A percentile compares a stretch with the other conserved stretches of the same genome.
These are phyloP conservation scores for Neonectria ditissima DNA, from an alignment of 2,329 filamentous ascomycete species.

Conservation along the genomic window DNA sequence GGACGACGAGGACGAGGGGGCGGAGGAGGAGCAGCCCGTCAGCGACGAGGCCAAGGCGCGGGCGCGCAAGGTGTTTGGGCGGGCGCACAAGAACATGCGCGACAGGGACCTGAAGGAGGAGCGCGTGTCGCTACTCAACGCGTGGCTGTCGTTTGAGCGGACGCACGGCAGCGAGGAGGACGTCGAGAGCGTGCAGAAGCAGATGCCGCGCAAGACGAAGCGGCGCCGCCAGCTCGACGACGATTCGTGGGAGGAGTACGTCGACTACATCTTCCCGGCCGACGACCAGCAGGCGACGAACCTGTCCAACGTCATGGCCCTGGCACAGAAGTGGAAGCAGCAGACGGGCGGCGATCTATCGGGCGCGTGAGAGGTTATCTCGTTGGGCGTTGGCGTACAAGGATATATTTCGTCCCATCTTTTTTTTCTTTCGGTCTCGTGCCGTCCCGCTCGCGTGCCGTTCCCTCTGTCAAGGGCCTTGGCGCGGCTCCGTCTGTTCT, in stretches of 20 bases:
- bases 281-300: slow-evolving; percentile 90
- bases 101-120: slow-evolving; percentile 93
- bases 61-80: slow-evolving; percentile 85
- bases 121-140: slow-evolving; percentile 89
- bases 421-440: not conserved
- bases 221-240: slow-evolving; percentile 92
- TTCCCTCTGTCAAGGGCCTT: not conserved
- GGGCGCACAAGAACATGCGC: slow-evolving; percentile 88
- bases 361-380: slow-evolving; percentile 38
- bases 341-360: slow-evolving; percentile 57
- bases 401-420: not conserved
- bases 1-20: slow-evolving; percentile 71
- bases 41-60: slow-evolving; percentile 86
- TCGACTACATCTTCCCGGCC: slow-evolving; percentile 96
- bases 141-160: slow-evolving; percentile 92
- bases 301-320: slow-evolving; percentile 84
- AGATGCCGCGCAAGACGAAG: slow-evolving; percentile 95
- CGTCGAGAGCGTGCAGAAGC: slow-evolving; percentile 84
- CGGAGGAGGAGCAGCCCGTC: slow-evolving; percentile 76
- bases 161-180: slow-evolving; percentile 83
- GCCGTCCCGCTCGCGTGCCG: slow-evolving; percentile 1
- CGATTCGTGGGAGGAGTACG: slow-evolving; percentile 92
- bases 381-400: not conserved
- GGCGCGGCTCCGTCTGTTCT: not conserved
- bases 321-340: slow-evolving; percentile 92